Percentiles rank a stretch among this genome's conserved stretches.
phyloP scores from a whole-genome alignment of 129 eudicot genomes.

The Flaveria robusta region DNA sequence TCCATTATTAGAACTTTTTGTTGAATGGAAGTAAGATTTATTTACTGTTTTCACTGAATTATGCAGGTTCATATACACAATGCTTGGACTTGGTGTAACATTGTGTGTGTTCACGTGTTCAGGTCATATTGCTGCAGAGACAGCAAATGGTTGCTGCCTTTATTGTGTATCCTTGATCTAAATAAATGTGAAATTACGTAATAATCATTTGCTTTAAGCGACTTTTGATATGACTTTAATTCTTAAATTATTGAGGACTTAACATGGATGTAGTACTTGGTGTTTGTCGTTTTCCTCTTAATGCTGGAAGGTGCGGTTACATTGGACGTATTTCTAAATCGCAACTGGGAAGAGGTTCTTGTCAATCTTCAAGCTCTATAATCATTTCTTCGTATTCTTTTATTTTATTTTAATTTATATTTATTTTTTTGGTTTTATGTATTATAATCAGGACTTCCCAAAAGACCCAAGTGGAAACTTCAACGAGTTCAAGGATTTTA shows the following conservation, averaged over 20 bases:
- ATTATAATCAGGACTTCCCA: slow-evolving; percentile 74
- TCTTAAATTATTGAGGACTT: slow-evolving; percentile 37
- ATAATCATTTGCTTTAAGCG: background rate
- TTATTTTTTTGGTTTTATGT: background rate
- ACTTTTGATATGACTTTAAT: background rate
- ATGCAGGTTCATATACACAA: slow-evolving; percentile 82
- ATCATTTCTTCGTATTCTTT: background rate
- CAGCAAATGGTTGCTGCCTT: slow-evolving; percentile 82
- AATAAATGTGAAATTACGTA: background rate
- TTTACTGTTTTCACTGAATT: slow-evolving; percentile 1
- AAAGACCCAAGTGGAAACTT: slow-evolving; percentile 76
- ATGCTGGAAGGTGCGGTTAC: slow-evolving; percentile 82
- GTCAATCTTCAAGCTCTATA: background rate
- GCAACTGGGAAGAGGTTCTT: slow-evolving; percentile 75
- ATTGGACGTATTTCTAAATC: slow-evolving; percentile 73
- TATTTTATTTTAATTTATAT: background rate
- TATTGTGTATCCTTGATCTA: slow-evolving; percentile 67
- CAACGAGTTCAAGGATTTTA: slow-evolving; percentile 57
- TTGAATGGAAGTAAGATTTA: background rate
- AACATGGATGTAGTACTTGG: slow-evolving; percentile 62
- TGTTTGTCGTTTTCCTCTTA: slow-evolving; percentile 59
- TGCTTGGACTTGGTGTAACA: slow-evolving; percentile 69
- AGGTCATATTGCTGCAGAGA: slow-evolving; percentile 92
- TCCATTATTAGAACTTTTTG: background rate
- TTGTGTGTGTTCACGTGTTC: slow-evolving; percentile 73